Percentiles rank a stretch among this genome's conserved stretches.
phyloP scores from a whole-genome alignment of 345 rosid genomes.

The Camelina laxa region DNA sequence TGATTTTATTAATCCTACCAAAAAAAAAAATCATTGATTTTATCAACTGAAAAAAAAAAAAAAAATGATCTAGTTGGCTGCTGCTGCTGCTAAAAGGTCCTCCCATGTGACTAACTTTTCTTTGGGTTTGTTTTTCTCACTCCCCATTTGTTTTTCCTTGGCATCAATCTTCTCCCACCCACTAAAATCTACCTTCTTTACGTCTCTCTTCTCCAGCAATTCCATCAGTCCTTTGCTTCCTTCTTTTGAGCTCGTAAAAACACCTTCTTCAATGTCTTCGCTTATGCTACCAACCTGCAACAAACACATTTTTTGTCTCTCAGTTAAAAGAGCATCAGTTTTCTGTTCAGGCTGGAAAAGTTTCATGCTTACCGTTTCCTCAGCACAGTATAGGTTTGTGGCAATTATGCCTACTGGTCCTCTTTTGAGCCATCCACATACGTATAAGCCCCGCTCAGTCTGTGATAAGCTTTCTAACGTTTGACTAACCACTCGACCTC shows the following conservation, averaged over 20 bases:
- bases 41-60: background rate
- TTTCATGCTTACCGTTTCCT: conserved; percentile 77
- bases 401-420: conserved; percentile 92
- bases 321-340: conserved; percentile 14
- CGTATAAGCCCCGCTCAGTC: conserved; percentile 76
- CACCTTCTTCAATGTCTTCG: conserved; percentile 66
- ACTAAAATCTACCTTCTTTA: conserved; percentile 54
- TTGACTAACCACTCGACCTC: conserved; percentile 69
- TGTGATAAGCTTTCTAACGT: conserved; percentile 47
- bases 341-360: background rate
- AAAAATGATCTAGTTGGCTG: conserved; percentile 24
- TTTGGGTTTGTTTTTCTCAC: conserved; percentile 61
- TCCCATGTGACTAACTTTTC: conserved; percentile 70
- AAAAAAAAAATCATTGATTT: background rate
- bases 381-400: conserved; percentile 89
- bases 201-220: conserved; percentile 55
- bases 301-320: conserved; percentile 2
- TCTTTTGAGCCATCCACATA: conserved; percentile 95
- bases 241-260: conserved; percentile 47
- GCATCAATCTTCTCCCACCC: conserved; percentile 83
- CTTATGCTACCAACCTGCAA: conserved; percentile 74
- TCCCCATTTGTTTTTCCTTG: conserved; percentile 73
- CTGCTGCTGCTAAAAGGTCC: conserved; percentile 57
- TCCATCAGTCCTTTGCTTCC: conserved; percentile 76
- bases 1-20: background rate